Base-by-base conservation (phyloP, 2,329 filamentous ascomycete genomes). In the Alternaria consortialis region DNA sequence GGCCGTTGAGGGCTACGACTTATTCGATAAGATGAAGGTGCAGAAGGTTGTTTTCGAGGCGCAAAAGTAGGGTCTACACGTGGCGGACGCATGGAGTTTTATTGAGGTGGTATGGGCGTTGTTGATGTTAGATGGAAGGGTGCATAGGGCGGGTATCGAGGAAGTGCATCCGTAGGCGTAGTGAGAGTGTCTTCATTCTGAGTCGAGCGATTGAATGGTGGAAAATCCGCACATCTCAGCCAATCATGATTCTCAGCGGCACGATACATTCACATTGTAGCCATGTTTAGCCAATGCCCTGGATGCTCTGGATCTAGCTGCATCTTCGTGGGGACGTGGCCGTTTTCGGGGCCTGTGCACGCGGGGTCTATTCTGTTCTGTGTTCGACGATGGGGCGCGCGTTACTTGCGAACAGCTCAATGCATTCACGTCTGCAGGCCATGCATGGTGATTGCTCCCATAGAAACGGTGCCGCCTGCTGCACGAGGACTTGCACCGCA, bases 11-110 rank as follows among this genome's bases (percentile, higher is more conserved):
- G 84, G 82, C 5, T 85, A 85, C 61, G 81, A 83, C 46, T 70
- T 84, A 23, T 86, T 86, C 68, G 82, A 86, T 71, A 81, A 81
- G 74, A 82, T 83, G 79, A 81, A 85, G 77, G 82, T 80, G 43
- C 82, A 84, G 66, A 85, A 85, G 74, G 80, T 85, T 27, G 79
- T 85, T 8, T 85, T 85, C 66, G 80, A 82, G 64, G 80, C 80
- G 32, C 72, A 76, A 53, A 75, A 79, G 71, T 80, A 73, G 62
- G 36, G 34, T 50, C 36, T 43, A 40, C 40, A 40, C 52, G 31
- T 17, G 13, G 11, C 5, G 13, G 12, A 8, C 8, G 31, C 31
- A 32, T 43, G 39, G 52, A 50, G 53, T 13, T 44, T 46, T 32
- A 63, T 55, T 52, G 25, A 46, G 51, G 37, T 11, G 27, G 25